Evolutionary conservation across 2,329 filamentous ascomycete genomes (phyloP), one percentile per base, ranked within the genome.

Genomic region (Talaromyces sp.): DNA sequence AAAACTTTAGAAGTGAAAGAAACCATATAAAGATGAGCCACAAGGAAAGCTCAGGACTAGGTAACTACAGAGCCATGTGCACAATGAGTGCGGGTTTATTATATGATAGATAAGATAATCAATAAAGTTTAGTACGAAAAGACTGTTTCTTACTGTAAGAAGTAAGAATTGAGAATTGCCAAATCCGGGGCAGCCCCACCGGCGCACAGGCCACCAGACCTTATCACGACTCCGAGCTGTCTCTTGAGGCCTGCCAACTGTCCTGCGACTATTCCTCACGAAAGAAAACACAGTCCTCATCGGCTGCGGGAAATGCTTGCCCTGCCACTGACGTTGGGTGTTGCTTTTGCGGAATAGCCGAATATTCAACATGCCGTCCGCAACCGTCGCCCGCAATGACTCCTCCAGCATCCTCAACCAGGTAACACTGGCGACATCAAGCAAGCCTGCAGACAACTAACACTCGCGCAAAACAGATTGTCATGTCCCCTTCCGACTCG

Each of bases 401-500:
- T 71, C 73, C 21, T 70, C 70, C 19, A 71, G 71, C 64, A 68
- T 77, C 24, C 65, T 78, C 29, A 77, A 77, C 55, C 75, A 77
- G 68, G 75, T 76, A 59, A 64, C 68, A 59, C 21, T 51, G 29
- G 50, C 60, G 13, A 50, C 19, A 56, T 29, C 43, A 51, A 4
- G 57, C 41, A n/a, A 49, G 26, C 46, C 59, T 60, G 38, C 50
- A 53, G 26, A 51, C 7, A 38, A 38, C 46, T 58, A 64, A 69
- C 58, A 67, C 17, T 50, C 13, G 29, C 13, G 19, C 41, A 46
- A 38, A n/a, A 50, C 72, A 99, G 91, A 96, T 98, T 67, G 93
- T 97, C 63, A 86, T 96, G 68, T 92, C 93, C 2, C 89, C 92
- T 13, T 92, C 93, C 24, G 93, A 98, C 70, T 84, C 89, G 55